These are phyloP conservation scores for Neocallimastix lanati DNA, from an alignment of 192 early-diverging fungal species.

Conservation along the genomic window DNA sequence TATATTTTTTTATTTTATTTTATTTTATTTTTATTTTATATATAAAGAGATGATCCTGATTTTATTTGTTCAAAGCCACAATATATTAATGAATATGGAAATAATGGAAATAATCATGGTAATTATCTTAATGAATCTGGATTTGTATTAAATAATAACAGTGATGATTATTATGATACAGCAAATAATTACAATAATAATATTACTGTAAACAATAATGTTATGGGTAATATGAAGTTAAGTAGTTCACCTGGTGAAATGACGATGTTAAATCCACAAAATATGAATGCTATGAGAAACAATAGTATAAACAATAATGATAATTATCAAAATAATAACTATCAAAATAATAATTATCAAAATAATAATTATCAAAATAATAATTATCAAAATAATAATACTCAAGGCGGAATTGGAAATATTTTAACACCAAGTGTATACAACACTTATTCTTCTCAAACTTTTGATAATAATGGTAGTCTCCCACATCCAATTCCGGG, in stretches of 20 bases:
- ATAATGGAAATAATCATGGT: neutral
- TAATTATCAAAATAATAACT: neutral
- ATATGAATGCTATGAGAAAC: no score
- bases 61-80: neutral
- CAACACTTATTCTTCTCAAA: neutral
- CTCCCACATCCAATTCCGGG: neutral
- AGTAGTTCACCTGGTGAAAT: no score
- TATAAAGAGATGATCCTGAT: neutral
- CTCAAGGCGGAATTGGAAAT: neutral
- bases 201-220: no score
- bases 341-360: no score
- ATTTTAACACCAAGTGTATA: neutral
- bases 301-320: neutral
- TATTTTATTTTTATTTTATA: no score
- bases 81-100: neutral
- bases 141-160: neutral
- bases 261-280: no score
- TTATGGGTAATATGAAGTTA: no score
- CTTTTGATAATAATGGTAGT: neutral
- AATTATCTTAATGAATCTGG: neutral
- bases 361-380: no score
- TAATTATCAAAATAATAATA: no score
- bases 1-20: no score
- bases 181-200: no score
- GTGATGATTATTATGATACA: neutral